Base-by-base conservation (phyloP, 1,139 yeast species). In the Blastobotrys buckinghamii region DNA sequence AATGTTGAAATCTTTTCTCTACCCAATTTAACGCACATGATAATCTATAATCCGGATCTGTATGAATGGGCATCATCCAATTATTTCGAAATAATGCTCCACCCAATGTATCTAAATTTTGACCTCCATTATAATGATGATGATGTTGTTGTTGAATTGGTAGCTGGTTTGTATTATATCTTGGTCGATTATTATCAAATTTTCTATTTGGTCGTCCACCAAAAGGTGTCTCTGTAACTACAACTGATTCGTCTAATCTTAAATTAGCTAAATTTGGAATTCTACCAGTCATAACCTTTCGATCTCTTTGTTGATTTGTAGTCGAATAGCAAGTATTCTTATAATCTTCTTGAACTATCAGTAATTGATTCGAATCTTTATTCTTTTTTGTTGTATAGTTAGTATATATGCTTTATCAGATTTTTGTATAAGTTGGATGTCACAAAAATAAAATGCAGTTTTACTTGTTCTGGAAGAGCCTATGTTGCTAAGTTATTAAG, bases 201-300 rank as follows among this genome's bases (percentile, higher is more conserved):
- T 17, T 19, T 29, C 35, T 12, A 34, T 39, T 22, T 7, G 40
- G 40, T 20, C 40, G 5, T 2, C 8, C 17, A 17, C 26, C 17
- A 30, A 26, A 24, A 2, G 45, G 45, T 10, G 34, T 42, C 17
- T 42, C 45, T 8, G 45, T 42, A 6, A 42, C 45, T 16, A 42
- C 45, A 7, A 42, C 45, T 17, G 39, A 29, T 15, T 34, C 45
- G 10, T 42, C 45, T 16, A 42, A 26, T 16, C 39, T 12, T 24
- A 42, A 42, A 22, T 42, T 42, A n/a, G 45, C 39, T 19, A 42
- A 10, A 15, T 35, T 42, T 15, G 45, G 39, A 42, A 42, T 42
- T 20, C 27, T 19, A 8, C 15, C 45, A 8, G 45, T 35, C 45
- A 42, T 42, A 3, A 9, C 7, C 7, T 22, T 22, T 22, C 24